These are phyloP conservation scores for Tulasnella sp. DNA, from an alignment of 768 basidiomycete genomes.

Conservation along the genomic window DNA sequence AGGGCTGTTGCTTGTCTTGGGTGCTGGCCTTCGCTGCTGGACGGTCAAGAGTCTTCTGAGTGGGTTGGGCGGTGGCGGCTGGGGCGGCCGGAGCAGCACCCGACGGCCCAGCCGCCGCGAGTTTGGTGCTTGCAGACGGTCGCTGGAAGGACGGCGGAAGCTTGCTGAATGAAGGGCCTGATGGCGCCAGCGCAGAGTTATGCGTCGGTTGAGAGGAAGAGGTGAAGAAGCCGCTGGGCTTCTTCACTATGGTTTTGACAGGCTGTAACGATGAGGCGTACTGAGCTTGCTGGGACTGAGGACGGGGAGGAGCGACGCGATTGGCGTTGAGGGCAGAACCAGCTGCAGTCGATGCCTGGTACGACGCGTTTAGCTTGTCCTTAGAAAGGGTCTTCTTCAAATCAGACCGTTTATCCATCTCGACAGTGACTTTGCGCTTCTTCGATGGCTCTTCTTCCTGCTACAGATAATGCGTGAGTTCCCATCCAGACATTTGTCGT, in stretches of 20 bases:
- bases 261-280: conserved; percentile 8
- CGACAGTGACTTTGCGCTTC: conserved; percentile 53
- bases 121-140: conserved; percentile 13
- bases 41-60: conserved; percentile 16
- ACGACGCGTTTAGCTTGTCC: conserved; percentile 33
- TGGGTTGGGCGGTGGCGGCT: no score
- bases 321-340: conserved; percentile 24
- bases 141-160: not conserved
- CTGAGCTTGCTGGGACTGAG: conserved; percentile 12
- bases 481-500: not conserved
- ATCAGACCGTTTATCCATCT: conserved; percentile 49
- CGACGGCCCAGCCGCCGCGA: conserved; percentile 10
- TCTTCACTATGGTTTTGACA: conserved; percentile 7
- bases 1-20: conserved; percentile 39
- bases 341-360: conserved; percentile 10
- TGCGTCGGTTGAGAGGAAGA: not conserved
- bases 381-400: conserved; percentile 56
- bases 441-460: conserved; percentile 56
- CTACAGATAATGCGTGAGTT: conserved; percentile 25
- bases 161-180: conserved; percentile 16
- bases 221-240: conserved; percentile 3
- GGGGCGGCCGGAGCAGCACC: conserved; percentile 36
- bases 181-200: not conserved
- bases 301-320: conserved; percentile 25
- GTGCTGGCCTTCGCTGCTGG: not conserved